A percentile compares a stretch with the other conserved stretches of the same genome.
phyloP scores from a whole-genome alignment of 2,329 filamentous ascomycete species.

The Trichoderma oligosporum region DNA sequence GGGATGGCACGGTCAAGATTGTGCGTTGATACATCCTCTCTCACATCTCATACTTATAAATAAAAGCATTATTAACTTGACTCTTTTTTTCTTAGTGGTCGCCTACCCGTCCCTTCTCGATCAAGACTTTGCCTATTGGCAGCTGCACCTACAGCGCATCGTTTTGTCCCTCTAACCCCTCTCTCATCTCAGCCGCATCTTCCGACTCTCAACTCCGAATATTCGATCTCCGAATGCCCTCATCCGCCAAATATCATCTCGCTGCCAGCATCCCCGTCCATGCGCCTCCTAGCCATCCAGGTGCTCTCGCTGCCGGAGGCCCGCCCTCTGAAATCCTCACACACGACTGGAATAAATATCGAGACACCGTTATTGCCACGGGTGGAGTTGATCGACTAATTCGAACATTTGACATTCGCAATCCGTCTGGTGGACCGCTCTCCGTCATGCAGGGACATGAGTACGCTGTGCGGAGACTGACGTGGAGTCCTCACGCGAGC shows the following conservation, averaged over 20 bases:
- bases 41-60: not conserved
- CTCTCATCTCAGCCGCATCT: constrained; percentile 80
- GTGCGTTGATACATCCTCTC: constrained; percentile 39
- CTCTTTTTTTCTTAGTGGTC: constrained; percentile 60
- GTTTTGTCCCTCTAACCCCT: constrained; percentile 84
- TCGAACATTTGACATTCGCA: constrained; percentile 85
- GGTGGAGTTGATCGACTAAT: constrained; percentile 85
- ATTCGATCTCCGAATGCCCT: constrained; percentile 86
- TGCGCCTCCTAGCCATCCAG: constrained; percentile 52
- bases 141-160: constrained; percentile 91
- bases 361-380: constrained; percentile 76
- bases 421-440: constrained; percentile 67
- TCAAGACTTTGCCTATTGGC: constrained; percentile 85
- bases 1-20: constrained; percentile 95
- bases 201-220: constrained; percentile 86
- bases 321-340: constrained; percentile 82
- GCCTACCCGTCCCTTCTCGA: constrained; percentile 67
- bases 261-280: constrained; percentile 81
- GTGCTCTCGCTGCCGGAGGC: constrained; percentile 36
- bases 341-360: constrained; percentile 99
- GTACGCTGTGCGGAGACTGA: constrained; percentile 79
- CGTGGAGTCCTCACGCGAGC: constrained; percentile 91
- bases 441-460: constrained; percentile 78
- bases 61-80: not conserved
- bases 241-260: constrained; percentile 83